These are phyloP conservation scores for Sugiyamaella valdiviana DNA, from an alignment of 805 yeast genomes.

Conservation along the genomic window DNA sequence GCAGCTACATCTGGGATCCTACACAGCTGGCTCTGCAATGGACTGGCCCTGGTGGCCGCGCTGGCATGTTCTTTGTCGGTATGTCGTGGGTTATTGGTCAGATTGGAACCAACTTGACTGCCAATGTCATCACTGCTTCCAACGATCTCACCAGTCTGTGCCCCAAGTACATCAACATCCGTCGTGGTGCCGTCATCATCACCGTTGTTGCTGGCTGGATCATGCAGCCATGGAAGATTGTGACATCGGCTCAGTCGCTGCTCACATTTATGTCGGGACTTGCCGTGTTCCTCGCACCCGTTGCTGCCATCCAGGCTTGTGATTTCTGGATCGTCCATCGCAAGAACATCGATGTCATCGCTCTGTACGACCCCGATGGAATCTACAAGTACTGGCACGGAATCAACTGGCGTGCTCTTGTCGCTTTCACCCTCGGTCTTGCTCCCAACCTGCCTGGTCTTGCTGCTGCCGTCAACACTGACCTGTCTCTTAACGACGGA, in stretches of 20 bases:
- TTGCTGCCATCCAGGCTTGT: slow-evolving; percentile 35
- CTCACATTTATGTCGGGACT: slow-evolving; percentile 34
- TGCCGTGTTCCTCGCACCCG: slow-evolving; percentile 39
- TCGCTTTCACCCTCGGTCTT: slow-evolving; percentile 29
- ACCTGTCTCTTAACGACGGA: slow-evolving; percentile 14
- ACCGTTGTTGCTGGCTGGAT: slow-evolving; percentile 27
- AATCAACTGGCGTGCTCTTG: slow-evolving; percentile 39
- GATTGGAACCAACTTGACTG: slow-evolving; percentile 24
- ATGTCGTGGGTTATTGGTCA: slow-evolving; percentile 17
- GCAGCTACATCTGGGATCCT: slow-evolving; percentile 45
- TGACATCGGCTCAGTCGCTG: slow-evolving; percentile 35
- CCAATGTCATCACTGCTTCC: slow-evolving; percentile 42
- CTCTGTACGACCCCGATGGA: slow-evolving; percentile 37
- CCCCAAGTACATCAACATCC: slow-evolving; percentile 40
- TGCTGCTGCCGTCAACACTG: slow-evolving; percentile 20
- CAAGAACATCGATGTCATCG: slow-evolving; percentile 37
- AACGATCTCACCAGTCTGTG: slow-evolving; percentile 45
- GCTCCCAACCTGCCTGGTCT: slow-evolving; percentile 26
- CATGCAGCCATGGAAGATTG: slow-evolving; percentile 39
- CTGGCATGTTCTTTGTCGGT: slow-evolving; percentile 21
- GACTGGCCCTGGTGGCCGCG: slow-evolving; percentile 41
- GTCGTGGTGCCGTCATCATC: slow-evolving; percentile 36
- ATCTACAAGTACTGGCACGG: slow-evolving; percentile 42
- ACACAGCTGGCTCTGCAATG: slow-evolving; percentile 33
- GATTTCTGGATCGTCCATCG: slow-evolving; percentile 41